Evolutionary conservation across 257 asterid species (phyloP).

Genomic region (Rauvolfia tetraphylla): DNA sequence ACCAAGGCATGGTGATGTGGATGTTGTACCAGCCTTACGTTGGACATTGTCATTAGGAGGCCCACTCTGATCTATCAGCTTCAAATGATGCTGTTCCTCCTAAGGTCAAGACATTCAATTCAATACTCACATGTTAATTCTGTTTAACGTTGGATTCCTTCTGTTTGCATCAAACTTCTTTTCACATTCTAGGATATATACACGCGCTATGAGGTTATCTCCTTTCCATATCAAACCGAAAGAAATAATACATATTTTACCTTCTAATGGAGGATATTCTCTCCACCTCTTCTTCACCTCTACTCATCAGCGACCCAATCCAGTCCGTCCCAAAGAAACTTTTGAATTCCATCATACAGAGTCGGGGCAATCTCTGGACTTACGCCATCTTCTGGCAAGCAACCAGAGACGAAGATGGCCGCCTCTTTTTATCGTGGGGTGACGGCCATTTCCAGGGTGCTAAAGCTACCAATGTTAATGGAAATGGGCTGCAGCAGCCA

Average conservation of each 20-base stretch:
- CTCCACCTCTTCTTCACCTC: conserved; percentile 19
- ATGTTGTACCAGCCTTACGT: too few relatives aligned
- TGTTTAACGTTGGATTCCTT: neutral
- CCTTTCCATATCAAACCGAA: neutral
- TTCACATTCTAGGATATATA: too few relatives aligned
- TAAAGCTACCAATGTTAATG: neutral
- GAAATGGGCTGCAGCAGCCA: neutral
- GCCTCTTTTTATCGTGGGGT: conserved; percentile 32
- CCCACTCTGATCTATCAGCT: too few relatives aligned
- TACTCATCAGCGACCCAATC: conserved; percentile 6
- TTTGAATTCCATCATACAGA: conserved; percentile 31
- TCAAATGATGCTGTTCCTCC: too few relatives aligned
- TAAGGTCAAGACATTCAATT: too few relatives aligned
- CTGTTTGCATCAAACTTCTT: too few relatives aligned
- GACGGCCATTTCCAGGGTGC: conserved; percentile 31
- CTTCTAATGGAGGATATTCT: conserved; percentile 25
- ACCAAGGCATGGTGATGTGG: too few relatives aligned
- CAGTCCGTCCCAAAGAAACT: conserved; percentile 15
- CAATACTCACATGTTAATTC: neutral
- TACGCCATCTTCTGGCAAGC: conserved; percentile 45
- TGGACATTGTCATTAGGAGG: too few relatives aligned
- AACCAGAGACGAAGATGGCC: conserved; percentile 12
- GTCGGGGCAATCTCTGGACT: conserved; percentile 32
- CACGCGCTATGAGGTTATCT: neutral
- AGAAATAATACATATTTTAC: neutral